A percentile compares a stretch with the other conserved stretches of the same genome.
These are phyloP conservation scores for Alliaria petiolata DNA, from an alignment of 345 rosid species.

Conservation along the genomic window DNA sequence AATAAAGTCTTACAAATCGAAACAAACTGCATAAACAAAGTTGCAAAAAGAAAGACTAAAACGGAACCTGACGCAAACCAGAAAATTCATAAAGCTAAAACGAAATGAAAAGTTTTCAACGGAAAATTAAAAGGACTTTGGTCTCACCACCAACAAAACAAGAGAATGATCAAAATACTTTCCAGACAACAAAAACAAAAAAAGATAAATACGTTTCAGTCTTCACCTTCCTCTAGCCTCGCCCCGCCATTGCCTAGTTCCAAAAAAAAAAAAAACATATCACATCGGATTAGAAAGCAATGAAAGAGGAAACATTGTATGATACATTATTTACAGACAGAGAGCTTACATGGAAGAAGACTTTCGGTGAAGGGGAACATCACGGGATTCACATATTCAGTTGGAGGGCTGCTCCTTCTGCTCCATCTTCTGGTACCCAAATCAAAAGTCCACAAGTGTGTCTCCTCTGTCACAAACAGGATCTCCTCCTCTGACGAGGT, in stretches of 20 bases:
- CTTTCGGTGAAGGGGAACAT: constrained; percentile 25
- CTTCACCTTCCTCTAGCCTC: not conserved
- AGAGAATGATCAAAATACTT: no score
- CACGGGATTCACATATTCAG: not conserved
- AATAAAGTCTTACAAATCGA: no score
- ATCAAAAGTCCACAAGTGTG: not conserved
- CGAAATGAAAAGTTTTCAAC: no score
- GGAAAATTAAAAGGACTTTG: no score
- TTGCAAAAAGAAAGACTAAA: no score
- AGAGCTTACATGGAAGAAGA: constrained; percentile 32
- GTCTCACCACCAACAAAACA: no score
- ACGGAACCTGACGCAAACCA: no score
- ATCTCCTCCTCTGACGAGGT: not conserved
- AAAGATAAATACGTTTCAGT: no score
- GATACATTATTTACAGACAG: not conserved
- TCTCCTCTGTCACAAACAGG: not conserved
- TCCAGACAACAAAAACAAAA: no score
- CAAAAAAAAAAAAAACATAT: not conserved
- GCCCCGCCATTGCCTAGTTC: not conserved
- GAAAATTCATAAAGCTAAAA: no score
- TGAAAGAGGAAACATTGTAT: not conserved
- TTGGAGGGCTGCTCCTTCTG: not conserved
- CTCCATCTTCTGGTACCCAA: not conserved
- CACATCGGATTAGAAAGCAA: not conserved
- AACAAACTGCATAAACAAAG: no score